Conservation (phyloP, 2,329 filamentous ascomycete species). For the Fusarium sororula region DNA sequence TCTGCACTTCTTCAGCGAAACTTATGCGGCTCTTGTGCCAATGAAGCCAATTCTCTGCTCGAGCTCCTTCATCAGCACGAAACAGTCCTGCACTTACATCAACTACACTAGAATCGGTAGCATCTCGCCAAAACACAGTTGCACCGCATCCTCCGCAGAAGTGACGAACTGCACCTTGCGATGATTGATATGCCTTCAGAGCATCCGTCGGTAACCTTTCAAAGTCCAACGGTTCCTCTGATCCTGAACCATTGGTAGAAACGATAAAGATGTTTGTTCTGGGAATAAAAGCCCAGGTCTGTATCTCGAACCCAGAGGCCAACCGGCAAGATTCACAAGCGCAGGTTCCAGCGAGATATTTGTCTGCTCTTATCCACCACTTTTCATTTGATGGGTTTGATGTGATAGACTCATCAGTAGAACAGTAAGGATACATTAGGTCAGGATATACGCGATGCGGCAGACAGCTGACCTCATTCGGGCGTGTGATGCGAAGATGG, state of each 20-base stretch:
- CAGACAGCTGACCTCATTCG: constrained; percentile 55
- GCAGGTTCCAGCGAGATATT: constrained; percentile 69
- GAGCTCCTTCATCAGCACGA: constrained; percentile 58
- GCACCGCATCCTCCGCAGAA: constrained; percentile 72
- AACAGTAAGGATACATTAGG: constrained; percentile 59
- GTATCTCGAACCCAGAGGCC: constrained; percentile 68
- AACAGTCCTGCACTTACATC: constrained; percentile 72
- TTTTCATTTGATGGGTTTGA: constrained; percentile 60
- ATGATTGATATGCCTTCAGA: constrained; percentile 64
- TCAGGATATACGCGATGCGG: constrained; percentile 57
- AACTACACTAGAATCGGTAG: constrained; percentile 62
- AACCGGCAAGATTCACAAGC: constrained; percentile 70
- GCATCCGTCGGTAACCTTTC: constrained; percentile 50
- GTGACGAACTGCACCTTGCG: constrained; percentile 62
- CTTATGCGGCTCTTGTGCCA: constrained; percentile 69
- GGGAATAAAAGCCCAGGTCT: constrained; percentile 73
- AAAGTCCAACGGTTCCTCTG: constrained; percentile 48
- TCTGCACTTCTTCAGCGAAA: constrained; percentile 61
- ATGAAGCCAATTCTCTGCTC: constrained; percentile 67
- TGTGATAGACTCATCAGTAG: constrained; percentile 41
- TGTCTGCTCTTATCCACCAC: constrained; percentile 66
- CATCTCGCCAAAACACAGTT: constrained; percentile 69
- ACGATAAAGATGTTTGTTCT: constrained; percentile 63
- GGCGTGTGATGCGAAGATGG: constrained; percentile 65
- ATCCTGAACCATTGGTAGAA: constrained; percentile 21